Conservation (phyloP, 345 rosid genomes). For the Sonneratia caseolaris region DNA sequence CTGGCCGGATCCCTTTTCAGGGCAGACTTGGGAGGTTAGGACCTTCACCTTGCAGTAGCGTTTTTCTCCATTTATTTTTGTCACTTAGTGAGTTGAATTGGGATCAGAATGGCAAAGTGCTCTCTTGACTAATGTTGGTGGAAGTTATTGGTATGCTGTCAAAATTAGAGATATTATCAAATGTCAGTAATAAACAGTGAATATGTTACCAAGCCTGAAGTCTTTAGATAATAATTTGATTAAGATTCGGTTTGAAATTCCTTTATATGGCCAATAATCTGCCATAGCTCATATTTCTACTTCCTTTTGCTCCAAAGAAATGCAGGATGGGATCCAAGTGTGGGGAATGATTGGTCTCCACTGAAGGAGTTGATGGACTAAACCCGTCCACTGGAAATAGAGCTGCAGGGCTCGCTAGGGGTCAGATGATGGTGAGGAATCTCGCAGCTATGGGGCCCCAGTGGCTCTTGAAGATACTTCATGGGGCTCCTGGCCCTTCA, state of each 20-base stretch:
- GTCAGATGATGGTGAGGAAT: slow-evolving; percentile 99
- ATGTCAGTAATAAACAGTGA: not conserved
- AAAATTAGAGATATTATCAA: not conserved
- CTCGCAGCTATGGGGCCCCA: slow-evolving; percentile 93
- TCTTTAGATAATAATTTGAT: not conserved
- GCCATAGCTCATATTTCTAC: slow-evolving; percentile 3
- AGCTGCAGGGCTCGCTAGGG: slow-evolving; percentile 76
- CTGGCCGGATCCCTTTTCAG: slow-evolving; percentile 49
- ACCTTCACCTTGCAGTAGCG: slow-evolving; percentile 8
- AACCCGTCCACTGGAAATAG: slow-evolving; percentile 78
- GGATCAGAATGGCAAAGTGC: not conserved
- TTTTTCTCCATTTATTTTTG: not conserved
- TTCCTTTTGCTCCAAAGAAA: slow-evolving; percentile 36
- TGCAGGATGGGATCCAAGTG: slow-evolving; percentile 68
- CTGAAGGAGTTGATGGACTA: slow-evolving; percentile 70
- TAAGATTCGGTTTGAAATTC: not conserved
- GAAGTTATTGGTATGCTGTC: not conserved
- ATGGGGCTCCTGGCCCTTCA: slow-evolving; percentile 87
- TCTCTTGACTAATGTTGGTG: not conserved
- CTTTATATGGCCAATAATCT: not conserved
- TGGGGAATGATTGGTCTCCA: slow-evolving; percentile 68
- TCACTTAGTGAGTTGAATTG: not conserved
- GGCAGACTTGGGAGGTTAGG: slow-evolving; percentile 71
- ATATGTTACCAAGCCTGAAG: not conserved
- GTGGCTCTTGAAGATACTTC: slow-evolving; percentile 79